phyloP scores from a whole-genome alignment of 2,329 filamentous ascomycete species.

The Cytospora piceae region DNA sequence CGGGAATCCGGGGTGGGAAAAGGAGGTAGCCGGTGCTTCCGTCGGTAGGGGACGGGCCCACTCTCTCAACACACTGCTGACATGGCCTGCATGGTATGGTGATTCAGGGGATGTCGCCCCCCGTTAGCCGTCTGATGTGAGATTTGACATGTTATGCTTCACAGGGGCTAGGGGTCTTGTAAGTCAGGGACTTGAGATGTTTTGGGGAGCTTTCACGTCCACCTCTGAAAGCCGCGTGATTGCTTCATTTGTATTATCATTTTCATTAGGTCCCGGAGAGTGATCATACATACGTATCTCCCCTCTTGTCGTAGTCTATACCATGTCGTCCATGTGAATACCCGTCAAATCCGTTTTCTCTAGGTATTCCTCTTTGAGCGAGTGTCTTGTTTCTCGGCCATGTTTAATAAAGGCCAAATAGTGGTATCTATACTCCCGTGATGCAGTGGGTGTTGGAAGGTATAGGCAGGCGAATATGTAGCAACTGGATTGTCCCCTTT shows the following conservation, averaged over 20 bases:
- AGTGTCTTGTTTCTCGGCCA: conserved; percentile 22
- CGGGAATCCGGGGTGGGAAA: background rate
- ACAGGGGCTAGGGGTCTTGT: background rate
- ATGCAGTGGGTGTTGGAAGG: background rate
- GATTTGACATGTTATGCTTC: background rate
- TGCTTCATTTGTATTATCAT: conserved; percentile 28
- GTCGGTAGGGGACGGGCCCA: conserved; percentile 2
- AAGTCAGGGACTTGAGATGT: background rate
- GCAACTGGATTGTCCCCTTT: conserved; percentile 3
- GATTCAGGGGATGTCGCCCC: background rate
- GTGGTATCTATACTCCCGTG: background rate
- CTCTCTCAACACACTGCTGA: background rate
- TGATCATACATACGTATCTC: conserved; percentile 23
- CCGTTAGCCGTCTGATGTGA: background rate
- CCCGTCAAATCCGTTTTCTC: conserved; percentile 11
- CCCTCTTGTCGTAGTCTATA: conserved; percentile 13
- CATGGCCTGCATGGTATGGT: background rate
- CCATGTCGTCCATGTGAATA: conserved; percentile 13
- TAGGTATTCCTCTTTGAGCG: conserved; percentile 22
- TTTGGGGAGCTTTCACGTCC: background rate
- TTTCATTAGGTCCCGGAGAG: conserved; percentile 26
- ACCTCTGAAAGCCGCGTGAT: background rate
- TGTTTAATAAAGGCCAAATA: conserved; percentile 3
- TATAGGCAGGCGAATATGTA: background rate
- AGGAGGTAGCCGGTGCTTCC: conserved; percentile 4